A percentile compares a stretch with the other conserved stretches of the same genome.
phyloP scores from a whole-genome alignment of 345 rosid genomes.

The Gossypium herbaceum region DNA sequence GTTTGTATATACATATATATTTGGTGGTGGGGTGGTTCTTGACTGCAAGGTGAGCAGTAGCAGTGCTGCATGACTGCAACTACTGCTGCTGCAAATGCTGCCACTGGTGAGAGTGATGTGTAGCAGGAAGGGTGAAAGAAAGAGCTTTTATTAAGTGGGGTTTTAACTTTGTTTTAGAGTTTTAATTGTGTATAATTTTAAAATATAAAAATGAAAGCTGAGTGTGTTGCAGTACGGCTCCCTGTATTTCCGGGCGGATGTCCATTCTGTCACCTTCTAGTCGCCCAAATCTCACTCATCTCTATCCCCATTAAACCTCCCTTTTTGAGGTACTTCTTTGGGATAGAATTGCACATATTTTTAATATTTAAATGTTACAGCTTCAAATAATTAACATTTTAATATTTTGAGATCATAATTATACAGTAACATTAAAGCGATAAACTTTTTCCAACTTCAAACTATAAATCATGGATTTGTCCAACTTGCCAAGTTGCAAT shows the following conservation, averaged over 20 bases:
- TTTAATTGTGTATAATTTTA: too few relatives aligned
- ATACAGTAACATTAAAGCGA: too few relatives aligned
- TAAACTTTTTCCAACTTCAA: background rate
- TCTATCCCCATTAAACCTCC: constrained; percentile 17
- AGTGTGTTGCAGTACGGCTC: constrained; percentile 32
- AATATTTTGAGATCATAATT: background rate
- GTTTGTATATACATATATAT: background rate
- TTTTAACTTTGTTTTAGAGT: background rate
- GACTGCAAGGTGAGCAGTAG: constrained; percentile 18
- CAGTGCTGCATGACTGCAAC: constrained; percentile 6
- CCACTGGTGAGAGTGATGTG: constrained; percentile 41
- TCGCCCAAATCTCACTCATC: constrained; percentile 35
- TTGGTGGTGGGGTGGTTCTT: background rate
- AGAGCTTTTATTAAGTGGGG: background rate
- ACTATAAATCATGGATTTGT: background rate
- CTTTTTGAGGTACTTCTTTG: background rate
- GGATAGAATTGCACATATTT: too few relatives aligned
- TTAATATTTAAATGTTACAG: too few relatives aligned
- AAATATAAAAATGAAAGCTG: background rate
- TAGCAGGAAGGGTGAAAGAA: constrained; percentile 23
- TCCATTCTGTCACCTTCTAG: constrained; percentile 53
- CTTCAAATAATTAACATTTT: background rate
- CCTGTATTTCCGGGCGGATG: constrained; percentile 59
- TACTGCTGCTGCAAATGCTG: constrained; percentile 26
- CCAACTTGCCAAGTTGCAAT: constrained; percentile 9